These are phyloP conservation scores for Ceratocystis alfenasii DNA, from an alignment of 2,329 filamentous ascomycete species.

Conservation along the genomic window DNA sequence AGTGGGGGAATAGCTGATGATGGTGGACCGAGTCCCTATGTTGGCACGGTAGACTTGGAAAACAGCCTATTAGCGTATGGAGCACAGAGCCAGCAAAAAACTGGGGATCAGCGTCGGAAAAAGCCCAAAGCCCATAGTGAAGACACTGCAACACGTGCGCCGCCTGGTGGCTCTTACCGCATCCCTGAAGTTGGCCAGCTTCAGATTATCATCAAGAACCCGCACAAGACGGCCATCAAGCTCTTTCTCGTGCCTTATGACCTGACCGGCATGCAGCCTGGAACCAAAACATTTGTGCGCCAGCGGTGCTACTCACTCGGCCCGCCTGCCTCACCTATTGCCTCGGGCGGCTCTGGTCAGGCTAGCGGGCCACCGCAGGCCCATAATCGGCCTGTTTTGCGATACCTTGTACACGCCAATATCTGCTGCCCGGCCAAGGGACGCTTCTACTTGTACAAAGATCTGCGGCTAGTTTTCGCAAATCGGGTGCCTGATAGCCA, in stretches of 20 bases:
- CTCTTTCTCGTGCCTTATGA: slow-evolving; percentile 91
- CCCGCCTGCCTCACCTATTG: slow-evolving; percentile 33
- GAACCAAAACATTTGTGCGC: slow-evolving; percentile 89
- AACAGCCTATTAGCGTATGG: slow-evolving; percentile 47
- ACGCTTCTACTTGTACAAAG: slow-evolving; percentile 82
- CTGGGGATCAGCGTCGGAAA: slow-evolving; percentile 31
- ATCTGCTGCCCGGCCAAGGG: slow-evolving; percentile 79
- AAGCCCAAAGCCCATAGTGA: background rate
- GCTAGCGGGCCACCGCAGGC: background rate
- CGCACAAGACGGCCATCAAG: slow-evolving; percentile 96
- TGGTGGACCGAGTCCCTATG: slow-evolving; percentile 90
- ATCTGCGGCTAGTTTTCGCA: slow-evolving; percentile 86
- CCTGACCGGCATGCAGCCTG: slow-evolving; percentile 78
- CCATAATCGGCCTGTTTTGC: slow-evolving; percentile 52
- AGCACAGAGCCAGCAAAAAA: slow-evolving; percentile 24
- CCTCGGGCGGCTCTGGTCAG: background rate
- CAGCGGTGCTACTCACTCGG: slow-evolving; percentile 87
- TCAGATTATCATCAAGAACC: slow-evolving; percentile 95
- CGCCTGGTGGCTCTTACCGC: slow-evolving; percentile 80
- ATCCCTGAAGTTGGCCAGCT: slow-evolving; percentile 90
- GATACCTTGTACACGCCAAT: slow-evolving; percentile 85
- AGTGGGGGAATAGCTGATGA: slow-evolving; percentile 32
- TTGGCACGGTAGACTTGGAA: slow-evolving; percentile 83
- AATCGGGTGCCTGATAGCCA: slow-evolving; percentile 93
- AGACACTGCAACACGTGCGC: slow-evolving; percentile 35